Conservation (phyloP, 73 alveolate species). For the Tetrahymena elliotti region DNA sequence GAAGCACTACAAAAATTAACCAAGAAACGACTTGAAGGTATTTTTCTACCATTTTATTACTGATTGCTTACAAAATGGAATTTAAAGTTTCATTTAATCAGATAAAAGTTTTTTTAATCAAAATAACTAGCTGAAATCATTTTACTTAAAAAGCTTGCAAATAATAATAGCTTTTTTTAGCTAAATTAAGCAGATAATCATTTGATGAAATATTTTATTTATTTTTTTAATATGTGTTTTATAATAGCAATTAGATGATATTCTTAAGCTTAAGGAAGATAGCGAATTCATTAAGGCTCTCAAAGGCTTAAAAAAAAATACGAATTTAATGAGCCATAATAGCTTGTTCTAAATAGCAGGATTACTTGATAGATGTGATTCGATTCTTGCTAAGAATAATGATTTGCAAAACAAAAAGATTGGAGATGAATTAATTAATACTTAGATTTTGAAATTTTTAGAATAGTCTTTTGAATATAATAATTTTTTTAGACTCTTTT, state of each 20-base stretch:
- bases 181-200: neutral
- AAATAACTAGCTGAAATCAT: too few relatives aligned
- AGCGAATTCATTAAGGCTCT: neutral
- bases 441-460: neutral
- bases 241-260: neutral
- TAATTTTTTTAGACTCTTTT: neutral
- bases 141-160: neutral
- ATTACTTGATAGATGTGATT: neutral
- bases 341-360: neutral
- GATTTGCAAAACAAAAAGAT: neutral
- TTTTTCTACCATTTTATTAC: neutral
- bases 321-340: neutral
- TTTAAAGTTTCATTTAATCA: too few relatives aligned
- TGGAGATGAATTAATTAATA: neutral
- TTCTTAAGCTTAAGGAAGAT: neutral
- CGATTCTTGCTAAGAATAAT: neutral
- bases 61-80: too few relatives aligned
- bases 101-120: neutral
- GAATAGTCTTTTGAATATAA: neutral
- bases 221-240: neutral
- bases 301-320: neutral
- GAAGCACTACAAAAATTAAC: neutral
- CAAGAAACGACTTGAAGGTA: neutral
- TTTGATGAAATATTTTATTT: too few relatives aligned
- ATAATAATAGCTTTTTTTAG: too few relatives aligned